These are phyloP conservation scores for Acorus calamus DNA, from an alignment of 106 monocot genomes.

Conservation along the genomic window DNA sequence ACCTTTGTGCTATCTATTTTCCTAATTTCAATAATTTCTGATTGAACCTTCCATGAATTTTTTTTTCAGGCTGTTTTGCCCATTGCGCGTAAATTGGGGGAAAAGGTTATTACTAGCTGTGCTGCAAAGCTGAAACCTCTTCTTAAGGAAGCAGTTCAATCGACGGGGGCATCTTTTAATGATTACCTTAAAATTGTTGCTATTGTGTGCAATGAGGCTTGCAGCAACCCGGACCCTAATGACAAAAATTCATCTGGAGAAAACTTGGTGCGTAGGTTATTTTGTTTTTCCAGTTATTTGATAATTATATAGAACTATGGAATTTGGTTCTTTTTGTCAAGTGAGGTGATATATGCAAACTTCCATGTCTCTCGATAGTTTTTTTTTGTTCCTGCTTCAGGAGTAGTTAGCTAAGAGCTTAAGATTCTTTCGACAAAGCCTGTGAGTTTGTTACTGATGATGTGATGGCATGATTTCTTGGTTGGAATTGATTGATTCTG, in stretches of 20 bases:
- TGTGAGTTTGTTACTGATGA: too few species aligned
- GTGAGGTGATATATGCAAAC: too few species aligned
- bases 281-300: too few species aligned
- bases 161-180: slow-evolving; percentile 21
- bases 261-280: slow-evolving; percentile 8
- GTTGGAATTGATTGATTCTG: too few species aligned
- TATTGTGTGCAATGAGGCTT: slow-evolving; percentile 34
- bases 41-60: not conserved
- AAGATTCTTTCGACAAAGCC: too few species aligned
- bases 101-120: slow-evolving; percentile 67
- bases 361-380: not conserved
- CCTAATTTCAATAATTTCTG: too few species aligned
- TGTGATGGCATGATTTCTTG: too few species aligned
- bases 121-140: slow-evolving; percentile 48
- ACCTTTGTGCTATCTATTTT: not conserved
- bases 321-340: too few species aligned
- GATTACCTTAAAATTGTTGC: slow-evolving; percentile 39
- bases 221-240: slow-evolving; percentile 21
- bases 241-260: slow-evolving; percentile 30
- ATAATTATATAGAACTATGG: too few species aligned
- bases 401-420: too few species aligned
- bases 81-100: slow-evolving; percentile 38
- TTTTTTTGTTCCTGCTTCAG: not conserved
- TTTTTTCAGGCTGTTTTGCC: slow-evolving; percentile 49
- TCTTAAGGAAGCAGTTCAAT: slow-evolving; percentile 25